Evolutionary conservation across 208 protist genomes (phyloP).

Genomic region (Lotmaria passim): DNA sequence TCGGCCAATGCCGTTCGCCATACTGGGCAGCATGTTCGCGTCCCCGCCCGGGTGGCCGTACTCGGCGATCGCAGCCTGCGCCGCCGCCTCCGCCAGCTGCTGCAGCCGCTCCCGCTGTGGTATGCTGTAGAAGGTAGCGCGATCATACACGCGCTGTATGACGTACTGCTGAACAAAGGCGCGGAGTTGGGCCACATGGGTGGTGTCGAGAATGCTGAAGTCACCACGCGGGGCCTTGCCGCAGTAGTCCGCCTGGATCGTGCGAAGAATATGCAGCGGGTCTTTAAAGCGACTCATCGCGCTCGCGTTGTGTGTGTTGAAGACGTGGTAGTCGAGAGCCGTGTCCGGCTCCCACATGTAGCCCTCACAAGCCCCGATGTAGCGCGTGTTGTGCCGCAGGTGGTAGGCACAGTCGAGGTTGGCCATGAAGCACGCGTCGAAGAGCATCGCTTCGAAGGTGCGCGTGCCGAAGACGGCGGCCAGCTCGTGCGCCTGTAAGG

Average conservation of each 20-base stretch:
- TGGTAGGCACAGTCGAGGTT: slow-evolving; percentile 87
- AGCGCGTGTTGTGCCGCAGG: slow-evolving; percentile 81
- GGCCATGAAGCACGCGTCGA: slow-evolving; percentile 91
- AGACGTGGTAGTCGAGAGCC: slow-evolving; percentile 77
- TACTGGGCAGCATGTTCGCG: slow-evolving; percentile 13
- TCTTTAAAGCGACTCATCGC: slow-evolving; percentile 73
- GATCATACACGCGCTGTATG: slow-evolving; percentile 80
- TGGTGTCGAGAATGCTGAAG: slow-evolving; percentile 79
- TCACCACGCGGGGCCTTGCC: slow-evolving; percentile 65
- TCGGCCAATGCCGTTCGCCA: slow-evolving; percentile 11
- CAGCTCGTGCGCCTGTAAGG: slow-evolving; percentile 80
- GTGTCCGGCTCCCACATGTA: slow-evolving; percentile 89
- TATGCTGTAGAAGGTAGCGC: slow-evolving; percentile 70
- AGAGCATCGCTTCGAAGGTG: slow-evolving; percentile 83
- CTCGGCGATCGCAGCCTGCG: slow-evolving; percentile 31
- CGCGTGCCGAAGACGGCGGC: slow-evolving; percentile 61
- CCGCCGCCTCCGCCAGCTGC: slow-evolving; percentile 49
- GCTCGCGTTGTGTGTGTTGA: slow-evolving; percentile 81
- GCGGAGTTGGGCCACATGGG: slow-evolving; percentile 65
- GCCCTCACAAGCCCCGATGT: slow-evolving; percentile 84
- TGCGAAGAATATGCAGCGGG: slow-evolving; percentile 60
- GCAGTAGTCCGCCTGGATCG: slow-evolving; percentile 80
- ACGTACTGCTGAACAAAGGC: slow-evolving; percentile 69
- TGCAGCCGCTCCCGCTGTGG: slow-evolving; percentile 62
- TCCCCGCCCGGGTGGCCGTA: slow-evolving; percentile 44